Evolutionary conservation across 345 rosid species (phyloP).

Genomic region (Syzygium aqueum): DNA sequence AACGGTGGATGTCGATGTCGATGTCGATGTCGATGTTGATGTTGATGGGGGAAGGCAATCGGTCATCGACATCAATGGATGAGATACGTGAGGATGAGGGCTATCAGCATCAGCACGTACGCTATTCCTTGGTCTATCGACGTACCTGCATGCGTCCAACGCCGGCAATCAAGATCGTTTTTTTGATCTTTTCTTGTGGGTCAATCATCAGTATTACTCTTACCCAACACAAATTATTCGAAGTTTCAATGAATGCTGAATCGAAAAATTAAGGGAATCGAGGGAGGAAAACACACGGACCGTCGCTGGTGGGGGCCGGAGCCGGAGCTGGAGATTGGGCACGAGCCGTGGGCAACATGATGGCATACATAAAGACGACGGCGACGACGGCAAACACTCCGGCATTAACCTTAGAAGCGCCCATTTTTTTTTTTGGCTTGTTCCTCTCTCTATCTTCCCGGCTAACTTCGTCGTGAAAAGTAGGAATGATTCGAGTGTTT

Average conservation of each 20-base stretch:
- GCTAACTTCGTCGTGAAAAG: not conserved
- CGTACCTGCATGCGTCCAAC: slow-evolving; percentile 37
- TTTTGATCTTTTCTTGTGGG: not conserved
- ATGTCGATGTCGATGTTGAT: not conserved
- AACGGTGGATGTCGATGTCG: not conserved
- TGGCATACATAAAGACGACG: slow-evolving; percentile 19
- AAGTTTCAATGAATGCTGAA: not conserved
- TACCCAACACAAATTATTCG: not conserved
- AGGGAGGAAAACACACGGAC: slow-evolving; percentile 7
- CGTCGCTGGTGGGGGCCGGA: slow-evolving; percentile 65
- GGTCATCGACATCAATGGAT: slow-evolving; percentile 34
- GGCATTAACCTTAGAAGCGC: slow-evolving; percentile 28
- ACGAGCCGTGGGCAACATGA: slow-evolving; percentile 41
- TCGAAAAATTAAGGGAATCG: not conserved
- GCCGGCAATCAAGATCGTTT: not conserved
- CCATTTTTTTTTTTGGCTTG: slow-evolving; percentile 19
- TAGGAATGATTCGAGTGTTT: not conserved
- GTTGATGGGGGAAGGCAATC: not conserved
- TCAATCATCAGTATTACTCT: not conserved
- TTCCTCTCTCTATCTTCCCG: slow-evolving; percentile 3
- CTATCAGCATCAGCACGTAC: slow-evolving; percentile 77
- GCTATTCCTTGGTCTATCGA: slow-evolving; percentile 84
- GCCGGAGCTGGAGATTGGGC: slow-evolving; percentile 52
- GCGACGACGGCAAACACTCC: slow-evolving; percentile 22
- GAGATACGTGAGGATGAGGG: slow-evolving; percentile 74